Evolutionary conservation across 2,329 filamentous ascomycete genomes (phyloP).

Genomic region (Zelopaecilomyces penicillatus): DNA sequence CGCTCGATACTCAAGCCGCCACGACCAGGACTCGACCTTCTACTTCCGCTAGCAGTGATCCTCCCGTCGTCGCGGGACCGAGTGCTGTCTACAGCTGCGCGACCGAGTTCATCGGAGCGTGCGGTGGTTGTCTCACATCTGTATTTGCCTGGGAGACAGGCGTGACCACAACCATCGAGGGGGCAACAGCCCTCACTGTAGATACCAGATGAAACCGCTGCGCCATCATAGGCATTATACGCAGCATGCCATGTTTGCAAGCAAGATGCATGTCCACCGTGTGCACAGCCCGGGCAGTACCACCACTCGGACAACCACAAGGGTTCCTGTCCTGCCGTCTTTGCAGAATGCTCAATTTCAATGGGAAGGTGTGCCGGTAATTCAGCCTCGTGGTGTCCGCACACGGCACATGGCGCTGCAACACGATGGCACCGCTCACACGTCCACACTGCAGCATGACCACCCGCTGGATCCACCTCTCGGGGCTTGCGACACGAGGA

Average conservation of each 20-base stretch:
- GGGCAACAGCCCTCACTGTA: conserved; percentile 53
- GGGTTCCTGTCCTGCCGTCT: conserved; percentile 15
- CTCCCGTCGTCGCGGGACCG: conserved; percentile 18
- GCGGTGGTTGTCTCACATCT: conserved; percentile 38
- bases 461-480: conserved; percentile 39
- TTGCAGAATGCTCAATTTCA: conserved; percentile 16
- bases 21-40: conserved; percentile 21
- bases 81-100: conserved; percentile 34
- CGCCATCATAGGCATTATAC: conserved; percentile 15
- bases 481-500: conserved; percentile 48
- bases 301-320: conserved; percentile 43
- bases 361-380: conserved; percentile 29
- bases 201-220: conserved; percentile 15
- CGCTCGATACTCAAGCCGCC: conserved; percentile 8
- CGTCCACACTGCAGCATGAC: conserved; percentile 42
- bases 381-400: conserved; percentile 44
- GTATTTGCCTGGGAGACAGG: conserved; percentile 51
- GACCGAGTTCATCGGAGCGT: conserved; percentile 43
- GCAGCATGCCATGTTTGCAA: conserved; percentile 50
- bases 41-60: conserved; percentile 15
- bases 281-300: conserved; percentile 54
- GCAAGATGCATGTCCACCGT: conserved; percentile 54
- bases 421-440: conserved; percentile 47
- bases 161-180: conserved; percentile 56
- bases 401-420: conserved; percentile 52